These are phyloP conservation scores for Gossypium aridum DNA, from an alignment of 441 rosid genomes.

Conservation along the genomic window DNA sequence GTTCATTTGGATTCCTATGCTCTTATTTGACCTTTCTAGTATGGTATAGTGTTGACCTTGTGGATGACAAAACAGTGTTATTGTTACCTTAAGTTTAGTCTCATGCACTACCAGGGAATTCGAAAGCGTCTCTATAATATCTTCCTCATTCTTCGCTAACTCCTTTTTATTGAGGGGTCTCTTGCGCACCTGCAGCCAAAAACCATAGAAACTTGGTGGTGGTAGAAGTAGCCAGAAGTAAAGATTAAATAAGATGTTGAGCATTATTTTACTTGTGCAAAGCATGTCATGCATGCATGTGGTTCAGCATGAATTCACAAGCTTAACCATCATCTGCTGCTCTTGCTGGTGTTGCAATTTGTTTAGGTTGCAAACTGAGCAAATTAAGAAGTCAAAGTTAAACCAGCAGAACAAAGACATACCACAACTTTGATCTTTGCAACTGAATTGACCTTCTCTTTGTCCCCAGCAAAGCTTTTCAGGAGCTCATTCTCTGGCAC, in stretches of 20 bases:
- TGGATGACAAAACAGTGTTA: conserved; percentile 5
- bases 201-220: conserved; percentile 12
- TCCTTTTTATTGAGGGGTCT: conserved; percentile 96
- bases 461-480: conserved; percentile 75
- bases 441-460: conserved; percentile 75
- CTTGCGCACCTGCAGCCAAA: conserved; percentile 77
- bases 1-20: background rate
- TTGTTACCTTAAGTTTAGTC: conserved; percentile 77
- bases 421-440: conserved; percentile 99
- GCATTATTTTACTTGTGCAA: background rate
- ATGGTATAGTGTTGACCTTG: background rate
- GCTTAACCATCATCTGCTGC: background rate
- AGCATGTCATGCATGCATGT: conserved; percentile 5
- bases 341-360: background rate
- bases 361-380: background rate
- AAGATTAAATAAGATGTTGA: background rate
- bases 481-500: conserved; percentile 61
- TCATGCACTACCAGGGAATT: conserved; percentile 86
- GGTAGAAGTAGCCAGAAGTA: conserved; percentile 7
- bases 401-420: conserved; percentile 23
- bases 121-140: conserved; percentile 70
- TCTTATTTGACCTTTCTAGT: background rate
- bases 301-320: background rate
- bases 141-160: conserved; percentile 86
- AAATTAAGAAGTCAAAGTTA: background rate